Base-by-base conservation (phyloP, 129 eudicot species). In the Flaveria brownii region DNA sequence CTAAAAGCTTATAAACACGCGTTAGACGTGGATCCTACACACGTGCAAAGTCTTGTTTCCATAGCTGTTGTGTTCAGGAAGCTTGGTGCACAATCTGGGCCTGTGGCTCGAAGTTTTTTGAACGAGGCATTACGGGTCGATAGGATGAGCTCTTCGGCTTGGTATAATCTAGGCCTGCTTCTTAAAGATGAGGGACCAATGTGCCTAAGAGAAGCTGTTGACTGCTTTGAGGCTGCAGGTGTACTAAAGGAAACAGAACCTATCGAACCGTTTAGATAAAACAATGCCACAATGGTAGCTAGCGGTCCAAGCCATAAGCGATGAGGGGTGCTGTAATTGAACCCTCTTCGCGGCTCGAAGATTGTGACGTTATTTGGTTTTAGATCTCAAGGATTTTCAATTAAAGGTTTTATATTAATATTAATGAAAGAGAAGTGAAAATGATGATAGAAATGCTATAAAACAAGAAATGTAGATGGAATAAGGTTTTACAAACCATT, bases 201-300 rank as follows among this genome's bases (percentile, higher is more conserved):
- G 75, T 68, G 68, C 42, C 76, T 82, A 23, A 20, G 5, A 39
- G 92, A 90, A 81, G 96, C 94, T 60, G 94, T 82, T 60, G 98
- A 92, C 4, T 92, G 98, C 70, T 90, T 94, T 55, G 84, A 88
- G 76, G 96, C 96, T 75, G 97, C 97, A 39, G 43, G 69, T 2
- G 55, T 85, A 30, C 89, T 94, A 13, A 83, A 82, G 76, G 97
- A 91, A 63, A 94, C 97, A 1, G 87, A 86, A 59, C 99, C 99
- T 2, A 76, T 91, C 2, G 96, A 94, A 75, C 93, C 97, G 45
- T 94, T 94, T 65, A 91, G 96, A 84, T 91, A 74, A 87, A 51
- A 25, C 42, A 20, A 36, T 36, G 41, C 41, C 8, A 0, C 41
- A 36, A 36, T 4, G 41, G 41, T 36, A 36, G 39, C 41, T 36